Percentiles rank a stretch among this genome's conserved stretches.
These are phyloP conservation scores for Salvia rosmarinus DNA, from an alignment of 257 asterid genomes.

Conservation along the genomic window DNA sequence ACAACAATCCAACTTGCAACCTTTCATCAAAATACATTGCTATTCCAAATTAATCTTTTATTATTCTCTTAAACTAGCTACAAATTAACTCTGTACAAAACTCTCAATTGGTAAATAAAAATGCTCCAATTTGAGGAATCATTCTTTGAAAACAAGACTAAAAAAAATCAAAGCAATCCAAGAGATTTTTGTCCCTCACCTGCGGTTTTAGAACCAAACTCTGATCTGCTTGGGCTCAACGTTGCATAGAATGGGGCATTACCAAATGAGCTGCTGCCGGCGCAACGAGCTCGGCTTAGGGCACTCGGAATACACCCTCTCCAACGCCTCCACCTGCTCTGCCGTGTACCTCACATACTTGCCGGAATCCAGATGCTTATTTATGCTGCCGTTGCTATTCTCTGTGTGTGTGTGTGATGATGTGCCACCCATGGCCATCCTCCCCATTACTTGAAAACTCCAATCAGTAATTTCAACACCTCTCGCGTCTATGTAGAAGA, in stretches of 20 bases:
- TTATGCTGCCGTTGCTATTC: conserved; percentile 74
- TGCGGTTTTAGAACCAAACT: conserved; percentile 95
- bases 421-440: conserved; percentile 87
- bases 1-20: background rate
- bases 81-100: background rate
- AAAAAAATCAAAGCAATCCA: background rate
- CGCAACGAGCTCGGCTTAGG: conserved; percentile 92
- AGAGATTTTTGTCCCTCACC: conserved; percentile 42
- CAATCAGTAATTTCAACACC: conserved; percentile 6
- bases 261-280: conserved; percentile 86
- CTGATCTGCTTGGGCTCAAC: conserved; percentile 93
- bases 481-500: no score
- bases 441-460: conserved; percentile 20
- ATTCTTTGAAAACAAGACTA: background rate
- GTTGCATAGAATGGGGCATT: conserved; percentile 78
- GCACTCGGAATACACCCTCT: conserved; percentile 85
- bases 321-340: conserved; percentile 95
- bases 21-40: conserved; percentile 6
- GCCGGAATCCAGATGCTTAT: conserved; percentile 75
- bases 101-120: background rate
- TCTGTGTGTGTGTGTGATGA: conserved; percentile 79
- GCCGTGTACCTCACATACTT: conserved; percentile 88
- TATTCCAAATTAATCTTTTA: background rate
- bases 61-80: background rate
- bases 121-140: conserved; percentile 6